Percentiles rank a stretch among this genome's conserved stretches.
Evolutionary conservation across 2,329 filamentous ascomycete genomes (phyloP).

Genomic region (Zymoseptoria crescenta): DNA sequence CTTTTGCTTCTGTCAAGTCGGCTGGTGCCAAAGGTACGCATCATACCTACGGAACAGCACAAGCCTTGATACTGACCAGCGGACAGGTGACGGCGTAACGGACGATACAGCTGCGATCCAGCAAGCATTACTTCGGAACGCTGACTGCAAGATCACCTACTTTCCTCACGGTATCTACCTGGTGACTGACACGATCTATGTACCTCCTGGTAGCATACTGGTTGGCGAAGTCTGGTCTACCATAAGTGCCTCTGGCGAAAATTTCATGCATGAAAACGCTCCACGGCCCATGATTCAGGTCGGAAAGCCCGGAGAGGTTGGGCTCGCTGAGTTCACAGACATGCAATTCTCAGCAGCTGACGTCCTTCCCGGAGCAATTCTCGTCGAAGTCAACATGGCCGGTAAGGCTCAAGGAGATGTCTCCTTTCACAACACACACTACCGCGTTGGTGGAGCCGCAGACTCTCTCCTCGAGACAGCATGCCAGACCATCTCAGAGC

Average conservation of each 20-base stretch:
- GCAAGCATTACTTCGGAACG: conserved; percentile 16
- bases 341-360: conserved; percentile 46
- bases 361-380: conserved; percentile 36
- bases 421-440: conserved; percentile 32
- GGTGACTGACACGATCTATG: conserved; percentile 39
- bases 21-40: conserved; percentile 26
- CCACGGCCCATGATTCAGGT: conserved; percentile 46
- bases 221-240: conserved; percentile 50
- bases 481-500: conserved; percentile 35
- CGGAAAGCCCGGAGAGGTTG: conserved; percentile 44
- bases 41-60: not conserved
- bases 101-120: conserved; percentile 31
- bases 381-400: conserved; percentile 47
- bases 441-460: conserved; percentile 30
- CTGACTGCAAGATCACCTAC: conserved; percentile 33
- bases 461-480: conserved; percentile 25
- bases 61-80: conserved; percentile 1
- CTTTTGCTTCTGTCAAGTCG: conserved; percentile 42
- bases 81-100: conserved; percentile 28
- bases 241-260: conserved; percentile 41
- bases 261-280: conserved; percentile 37
- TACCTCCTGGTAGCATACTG: conserved; percentile 44
- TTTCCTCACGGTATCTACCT: conserved; percentile 41
- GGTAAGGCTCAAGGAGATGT: conserved; percentile 42
- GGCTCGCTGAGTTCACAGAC: conserved; percentile 45